Base-by-base conservation (phyloP, 208 protist genomes). In the Wallacemonas sp. region DNA sequence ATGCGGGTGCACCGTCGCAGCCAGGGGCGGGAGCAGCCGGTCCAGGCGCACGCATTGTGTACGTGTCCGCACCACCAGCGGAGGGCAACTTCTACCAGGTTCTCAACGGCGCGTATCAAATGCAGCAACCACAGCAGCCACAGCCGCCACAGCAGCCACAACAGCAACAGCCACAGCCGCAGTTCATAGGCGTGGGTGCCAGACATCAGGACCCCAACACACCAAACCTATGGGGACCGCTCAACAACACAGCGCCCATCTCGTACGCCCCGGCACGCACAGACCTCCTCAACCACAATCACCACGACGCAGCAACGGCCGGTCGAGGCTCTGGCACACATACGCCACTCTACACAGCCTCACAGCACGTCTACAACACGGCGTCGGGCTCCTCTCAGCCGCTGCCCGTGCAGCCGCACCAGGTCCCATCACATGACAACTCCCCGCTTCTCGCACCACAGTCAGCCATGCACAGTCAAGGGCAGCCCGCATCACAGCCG, bases 81-180 rank as follows among this genome's bases (percentile, higher is more conserved):
- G 14, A 6, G 36, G 14, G 36, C 14, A 6, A 41, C 9, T 17
- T 14, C 36, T 41, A 41, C 9, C 54, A 60, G n/a, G n/a, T n/a
- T n/a, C n/a, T n/a, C n/a, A n/a, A n/a, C n/a, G n/a, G n/a, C n/a
- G n/a, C n/a, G n/a, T n/a, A n/a, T n/a, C n/a, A n/a, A n/a, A n/a
- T n/a, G 16, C 2, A 9, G 8, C 30, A 63, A 63, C 57, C 27
- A 33, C 41, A 38, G 21, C 34, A 44, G 8, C 6, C 14, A 43
- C 34, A 61, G 34, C 36, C 16, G 17, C 55, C n/a, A n/a, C n/a
- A n/a, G 36, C 54, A 60, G 16, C 2, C 11, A 9, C 30, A 63
- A 63, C 57, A 49, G 34, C 41, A 38, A 43, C 34, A 44, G 8
- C 6, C 14, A 43, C 34, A 61, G 34, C 36, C 16, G 17, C 55